phyloP scores from a whole-genome alignment of 2,329 filamentous ascomycete genomes.

The Fusarium foetens region DNA sequence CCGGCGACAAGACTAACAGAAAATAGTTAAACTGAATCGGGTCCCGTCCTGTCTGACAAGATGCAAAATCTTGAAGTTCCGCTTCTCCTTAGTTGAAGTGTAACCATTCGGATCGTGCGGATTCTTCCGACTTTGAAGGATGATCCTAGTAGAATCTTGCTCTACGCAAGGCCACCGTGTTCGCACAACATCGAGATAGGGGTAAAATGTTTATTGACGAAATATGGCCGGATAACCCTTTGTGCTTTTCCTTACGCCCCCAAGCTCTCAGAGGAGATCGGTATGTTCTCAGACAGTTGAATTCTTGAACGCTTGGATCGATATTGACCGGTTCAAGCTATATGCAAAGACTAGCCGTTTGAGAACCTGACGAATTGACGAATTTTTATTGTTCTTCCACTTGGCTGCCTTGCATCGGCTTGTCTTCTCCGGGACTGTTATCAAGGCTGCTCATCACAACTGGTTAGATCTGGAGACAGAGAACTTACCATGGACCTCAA shows the following conservation, averaged over 20 bases:
- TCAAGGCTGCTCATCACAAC: not conserved
- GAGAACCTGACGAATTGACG: not conserved
- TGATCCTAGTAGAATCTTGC: not conserved
- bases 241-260: not conserved
- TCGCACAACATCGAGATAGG: constrained; percentile 9
- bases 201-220: not conserved
- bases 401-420: not conserved
- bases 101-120: constrained; percentile 7
- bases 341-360: not conserved
- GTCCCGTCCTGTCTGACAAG: not conserved
- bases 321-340: not conserved
- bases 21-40: constrained; percentile 3
- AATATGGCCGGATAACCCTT: not conserved
- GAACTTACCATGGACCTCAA: not conserved
- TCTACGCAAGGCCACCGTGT: constrained; percentile 13
- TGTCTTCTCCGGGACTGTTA: not conserved
- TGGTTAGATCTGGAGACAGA: not conserved
- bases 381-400: not conserved
- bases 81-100: not conserved
- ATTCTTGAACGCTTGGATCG: not conserved
- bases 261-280: not conserved
- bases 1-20: not conserved
- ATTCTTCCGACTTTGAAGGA: not conserved
- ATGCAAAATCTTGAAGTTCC: not conserved
- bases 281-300: not conserved